Evolutionary conservation across 257 asterid species (phyloP).

Genomic region (Solanum pimpinellifolium): DNA sequence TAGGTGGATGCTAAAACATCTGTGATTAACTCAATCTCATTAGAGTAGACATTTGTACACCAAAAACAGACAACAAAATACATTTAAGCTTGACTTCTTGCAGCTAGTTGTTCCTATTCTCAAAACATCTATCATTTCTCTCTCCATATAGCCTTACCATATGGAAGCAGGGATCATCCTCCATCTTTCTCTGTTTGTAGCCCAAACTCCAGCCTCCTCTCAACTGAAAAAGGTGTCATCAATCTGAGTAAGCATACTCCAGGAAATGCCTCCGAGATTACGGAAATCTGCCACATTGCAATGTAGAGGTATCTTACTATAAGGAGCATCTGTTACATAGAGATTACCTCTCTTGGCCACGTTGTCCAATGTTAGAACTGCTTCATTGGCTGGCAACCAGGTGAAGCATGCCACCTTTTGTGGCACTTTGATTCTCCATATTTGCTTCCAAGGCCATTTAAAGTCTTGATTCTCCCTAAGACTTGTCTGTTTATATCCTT

Average conservation of each 20-base stretch:
- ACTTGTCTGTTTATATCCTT: no score
- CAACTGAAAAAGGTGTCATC: not conserved
- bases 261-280: not conserved
- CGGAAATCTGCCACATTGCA: not conserved
- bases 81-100: not conserved
- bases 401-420: not conserved
- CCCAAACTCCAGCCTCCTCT: not conserved
- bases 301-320: not conserved
- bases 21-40: no score
- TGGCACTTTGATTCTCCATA: not conserved
- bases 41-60: not conserved
- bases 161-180: not conserved
- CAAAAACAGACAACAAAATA: not conserved
- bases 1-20: no score
- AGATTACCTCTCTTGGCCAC: not conserved
- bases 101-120: not conserved
- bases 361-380: not conserved
- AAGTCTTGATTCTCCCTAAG: no score
- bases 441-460: not conserved
- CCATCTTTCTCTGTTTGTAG: no score
- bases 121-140: not conserved
- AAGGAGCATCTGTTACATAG: not conserved
- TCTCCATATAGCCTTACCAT: not conserved
- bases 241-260: not conserved
- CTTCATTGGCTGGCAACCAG: not conserved